A percentile compares a stretch with the other conserved stretches of the same genome.
Conservation (phyloP, 805 yeast genomes). For the Candida ortonii region DNA sequence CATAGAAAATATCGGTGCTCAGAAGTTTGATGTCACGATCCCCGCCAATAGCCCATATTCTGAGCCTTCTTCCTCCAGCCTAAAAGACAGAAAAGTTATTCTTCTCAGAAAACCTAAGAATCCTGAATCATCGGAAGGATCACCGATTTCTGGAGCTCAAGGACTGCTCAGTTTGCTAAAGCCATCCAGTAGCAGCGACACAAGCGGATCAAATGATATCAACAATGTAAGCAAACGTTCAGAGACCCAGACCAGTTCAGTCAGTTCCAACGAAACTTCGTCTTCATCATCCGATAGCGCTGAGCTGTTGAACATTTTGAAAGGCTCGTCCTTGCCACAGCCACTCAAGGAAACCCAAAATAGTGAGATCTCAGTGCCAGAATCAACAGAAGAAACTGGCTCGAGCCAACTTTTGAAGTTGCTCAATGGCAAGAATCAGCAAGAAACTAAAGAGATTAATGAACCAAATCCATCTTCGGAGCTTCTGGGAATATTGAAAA, state of each 20-base stretch:
- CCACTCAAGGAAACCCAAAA: not conserved
- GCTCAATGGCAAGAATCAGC: conserved; percentile 1
- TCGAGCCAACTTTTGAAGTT: conserved; percentile 4
- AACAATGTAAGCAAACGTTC: too few species aligned
- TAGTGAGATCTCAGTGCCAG: conserved; percentile 1
- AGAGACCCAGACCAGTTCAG: conserved; percentile 6
- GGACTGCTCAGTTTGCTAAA: too few species aligned
- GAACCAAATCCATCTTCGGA: conserved; percentile 6
- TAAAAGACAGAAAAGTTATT: conserved; percentile 10
- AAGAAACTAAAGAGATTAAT: not conserved
- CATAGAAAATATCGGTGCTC: not conserved
- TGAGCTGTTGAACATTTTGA: conserved; percentile 15
- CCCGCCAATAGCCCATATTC: conserved; percentile 15
- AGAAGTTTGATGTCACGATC: conserved; percentile 13
- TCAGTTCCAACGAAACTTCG: conserved; percentile 3
- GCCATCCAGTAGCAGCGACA: too few species aligned
- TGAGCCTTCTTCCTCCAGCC: conserved; percentile 3
- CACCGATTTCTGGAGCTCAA: conserved; percentile 2
- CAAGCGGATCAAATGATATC: too few species aligned
- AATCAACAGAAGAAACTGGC: conserved; percentile 2
- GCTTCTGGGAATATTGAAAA: conserved; percentile 12
- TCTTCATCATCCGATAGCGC: conserved; percentile 6
- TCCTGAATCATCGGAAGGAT: conserved; percentile 2
- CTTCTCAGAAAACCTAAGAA: conserved; percentile 13
- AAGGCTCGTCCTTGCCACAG: conserved; percentile 9